A percentile compares a stretch with the other conserved stretches of the same genome.
phyloP scores from a whole-genome alignment of 495 filamentous ascomycete genomes.

The Letharia columbiana region DNA sequence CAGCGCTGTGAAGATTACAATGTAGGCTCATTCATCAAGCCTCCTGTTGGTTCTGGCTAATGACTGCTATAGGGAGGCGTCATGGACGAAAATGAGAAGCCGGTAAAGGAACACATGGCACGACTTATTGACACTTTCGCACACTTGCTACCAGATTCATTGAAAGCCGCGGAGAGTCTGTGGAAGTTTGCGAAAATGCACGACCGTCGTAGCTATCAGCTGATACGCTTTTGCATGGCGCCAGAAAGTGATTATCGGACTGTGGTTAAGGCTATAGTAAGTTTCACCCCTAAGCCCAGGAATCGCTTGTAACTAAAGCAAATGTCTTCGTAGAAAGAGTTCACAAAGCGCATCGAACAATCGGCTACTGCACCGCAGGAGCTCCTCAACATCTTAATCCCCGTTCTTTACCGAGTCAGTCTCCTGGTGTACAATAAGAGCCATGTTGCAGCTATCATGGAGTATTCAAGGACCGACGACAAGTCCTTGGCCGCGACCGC shows the following conservation, averaged over 20 bases:
- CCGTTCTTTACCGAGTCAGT: conserved; percentile 75
- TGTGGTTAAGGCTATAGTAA: conserved; percentile 67
- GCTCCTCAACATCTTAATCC: conserved; percentile 67
- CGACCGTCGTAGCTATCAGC: conserved; percentile 82
- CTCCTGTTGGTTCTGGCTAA: not conserved
- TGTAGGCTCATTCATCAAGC: conserved; percentile 30
- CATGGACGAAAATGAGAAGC: conserved; percentile 60
- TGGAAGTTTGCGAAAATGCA: conserved; percentile 87
- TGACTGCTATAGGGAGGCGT: conserved; percentile 55
- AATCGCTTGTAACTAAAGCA: not conserved
- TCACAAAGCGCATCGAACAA: conserved; percentile 69
- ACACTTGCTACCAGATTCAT: conserved; percentile 64
- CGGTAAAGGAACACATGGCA: conserved; percentile 58
- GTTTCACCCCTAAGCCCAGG: conserved; percentile 7
- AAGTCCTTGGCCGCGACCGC: conserved; percentile 66
- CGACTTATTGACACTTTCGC: conserved; percentile 58
- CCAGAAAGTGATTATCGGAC: conserved; percentile 89
- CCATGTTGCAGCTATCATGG: conserved; percentile 83
- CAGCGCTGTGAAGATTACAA: conserved; percentile 78
- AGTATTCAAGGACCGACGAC: conserved; percentile 72
- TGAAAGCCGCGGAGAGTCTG: conserved; percentile 59
- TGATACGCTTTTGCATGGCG: conserved; percentile 75
- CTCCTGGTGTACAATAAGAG: conserved; percentile 87
- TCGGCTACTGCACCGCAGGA: conserved; percentile 44
- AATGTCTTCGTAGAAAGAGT: conserved; percentile 50